These are phyloP conservation scores for Phytopythium litorale DNA, from an alignment of 352 stramenopile species.

Conservation along the genomic window DNA sequence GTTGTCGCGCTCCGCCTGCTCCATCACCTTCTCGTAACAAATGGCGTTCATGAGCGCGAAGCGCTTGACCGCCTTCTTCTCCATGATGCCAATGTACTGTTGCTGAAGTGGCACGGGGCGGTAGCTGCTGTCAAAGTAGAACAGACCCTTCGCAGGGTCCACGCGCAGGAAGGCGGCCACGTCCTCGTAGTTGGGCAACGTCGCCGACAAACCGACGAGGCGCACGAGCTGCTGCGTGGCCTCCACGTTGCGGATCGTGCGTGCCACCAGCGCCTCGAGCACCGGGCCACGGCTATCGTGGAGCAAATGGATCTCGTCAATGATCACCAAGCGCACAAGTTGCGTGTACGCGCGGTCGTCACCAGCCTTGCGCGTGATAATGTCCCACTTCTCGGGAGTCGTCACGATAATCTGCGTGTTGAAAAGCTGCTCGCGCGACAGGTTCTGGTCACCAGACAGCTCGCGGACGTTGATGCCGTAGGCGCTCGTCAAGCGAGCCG, in stretches of 20 bases:
- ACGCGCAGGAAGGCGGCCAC: slow-evolving; percentile 98
- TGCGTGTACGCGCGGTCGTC: slow-evolving; percentile 97
- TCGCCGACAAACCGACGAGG: slow-evolving; percentile 97
- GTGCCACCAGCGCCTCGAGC: slow-evolving; percentile 96
- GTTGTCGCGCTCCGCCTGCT: slow-evolving; percentile 93
- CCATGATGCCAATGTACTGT: slow-evolving; percentile 99
- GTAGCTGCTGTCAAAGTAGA: slow-evolving; percentile 99
- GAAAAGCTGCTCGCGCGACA: slow-evolving; percentile 96
- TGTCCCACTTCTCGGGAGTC: slow-evolving; percentile 99
- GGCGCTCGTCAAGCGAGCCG: slow-evolving; percentile 84
- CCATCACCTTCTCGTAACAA: slow-evolving; percentile 98
- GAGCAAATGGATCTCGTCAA: slow-evolving; percentile 99
- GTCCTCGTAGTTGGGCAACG: slow-evolving; percentile 99
- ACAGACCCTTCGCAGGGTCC: slow-evolving; percentile 96
- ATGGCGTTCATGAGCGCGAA: slow-evolving; percentile 99
- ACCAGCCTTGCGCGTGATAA: slow-evolving; percentile 98
- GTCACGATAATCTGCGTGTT: slow-evolving; percentile 99
- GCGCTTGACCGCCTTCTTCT: slow-evolving; percentile 98
- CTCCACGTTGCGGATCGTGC: slow-evolving; percentile 98
- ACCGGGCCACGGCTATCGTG: slow-evolving; percentile 98
- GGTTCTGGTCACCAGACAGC: slow-evolving; percentile 97
- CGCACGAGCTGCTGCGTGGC: slow-evolving; percentile 96
- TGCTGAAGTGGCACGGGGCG: slow-evolving; percentile 98
- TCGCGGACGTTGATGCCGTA: slow-evolving; percentile 97
- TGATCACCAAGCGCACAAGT: slow-evolving; percentile 98